Evolutionary conservation across 176 grass and related monocot species (phyloP).

Genomic region (Paspalum notatum): DNA sequence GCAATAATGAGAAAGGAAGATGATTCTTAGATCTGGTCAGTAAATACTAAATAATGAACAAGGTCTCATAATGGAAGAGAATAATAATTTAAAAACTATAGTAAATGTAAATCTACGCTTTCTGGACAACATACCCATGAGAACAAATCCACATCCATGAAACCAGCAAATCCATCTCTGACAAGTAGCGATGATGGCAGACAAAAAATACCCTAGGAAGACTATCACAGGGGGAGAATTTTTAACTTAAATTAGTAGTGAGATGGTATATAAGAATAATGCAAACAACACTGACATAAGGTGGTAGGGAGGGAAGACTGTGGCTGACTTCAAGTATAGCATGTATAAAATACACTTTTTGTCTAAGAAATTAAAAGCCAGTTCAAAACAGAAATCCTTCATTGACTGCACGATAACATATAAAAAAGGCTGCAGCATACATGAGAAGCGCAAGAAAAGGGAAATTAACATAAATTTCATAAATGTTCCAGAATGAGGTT

Average conservation of each 20-base stretch:
- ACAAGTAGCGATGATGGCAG: constrained; percentile 79
- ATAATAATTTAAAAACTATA: constrained; percentile 36
- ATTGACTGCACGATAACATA: background rate
- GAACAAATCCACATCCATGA: constrained; percentile 90
- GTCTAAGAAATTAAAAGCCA: constrained; percentile 13
- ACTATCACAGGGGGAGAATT: constrained; percentile 52
- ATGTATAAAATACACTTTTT: constrained; percentile 31
- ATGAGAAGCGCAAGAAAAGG: background rate
- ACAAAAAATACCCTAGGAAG: constrained; percentile 72
- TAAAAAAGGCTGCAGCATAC: constrained; percentile 2
- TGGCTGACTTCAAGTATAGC: background rate
- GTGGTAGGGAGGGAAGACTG: constrained; percentile 4
- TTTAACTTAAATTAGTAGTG: constrained; percentile 40
- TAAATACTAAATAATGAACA: constrained; percentile 35
- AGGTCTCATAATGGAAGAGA: constrained; percentile 2
- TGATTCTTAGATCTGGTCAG: constrained; percentile 37
- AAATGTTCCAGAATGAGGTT: background rate
- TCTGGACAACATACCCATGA: constrained; percentile 80
- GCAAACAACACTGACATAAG: constrained; percentile 42
- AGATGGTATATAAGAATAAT: constrained; percentile 54
- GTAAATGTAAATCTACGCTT: constrained; percentile 47
- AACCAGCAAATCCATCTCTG: constrained; percentile 89
- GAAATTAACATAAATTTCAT: background rate
- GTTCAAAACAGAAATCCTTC: constrained; percentile 1
- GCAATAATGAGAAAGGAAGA: constrained; percentile 47